phyloP scores from a whole-genome alignment of 495 filamentous ascomycete species.

The Aspergillus heteromorphus region DNA sequence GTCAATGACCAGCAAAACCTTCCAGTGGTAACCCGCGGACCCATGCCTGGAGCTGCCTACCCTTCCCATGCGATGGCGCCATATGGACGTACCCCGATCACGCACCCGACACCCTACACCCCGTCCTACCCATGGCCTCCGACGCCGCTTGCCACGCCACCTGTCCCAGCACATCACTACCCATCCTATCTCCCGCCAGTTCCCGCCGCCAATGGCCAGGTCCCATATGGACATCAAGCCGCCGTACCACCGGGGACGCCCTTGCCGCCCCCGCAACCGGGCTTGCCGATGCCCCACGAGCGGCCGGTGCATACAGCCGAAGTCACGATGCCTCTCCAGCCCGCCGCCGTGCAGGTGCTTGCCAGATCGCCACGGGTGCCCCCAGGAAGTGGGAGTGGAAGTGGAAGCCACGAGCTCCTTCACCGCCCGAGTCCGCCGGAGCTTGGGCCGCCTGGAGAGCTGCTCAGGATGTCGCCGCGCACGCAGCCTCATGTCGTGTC shows the following conservation, averaged over 20 bases:
- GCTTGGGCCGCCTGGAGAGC: constrained; percentile 26
- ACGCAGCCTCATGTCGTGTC: constrained; percentile 22
- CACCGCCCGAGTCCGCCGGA: constrained; percentile 27
- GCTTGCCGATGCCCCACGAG: constrained; percentile 28
- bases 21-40: constrained; percentile 57
- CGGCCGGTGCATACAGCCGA: constrained; percentile 30
- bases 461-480: constrained; percentile 36
- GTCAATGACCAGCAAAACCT: constrained; percentile 74
- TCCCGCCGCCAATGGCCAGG: constrained; percentile 23
- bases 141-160: constrained; percentile 49
- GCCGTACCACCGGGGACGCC: constrained; percentile 16
- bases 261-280: constrained; percentile 24
- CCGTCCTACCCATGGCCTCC: constrained; percentile 59
- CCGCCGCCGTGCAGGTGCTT: constrained; percentile 17
- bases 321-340: constrained; percentile 19
- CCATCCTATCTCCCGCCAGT: constrained; percentile 35
- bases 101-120: constrained; percentile 41
- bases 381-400: too few relatives aligned
- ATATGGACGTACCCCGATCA: constrained; percentile 41
- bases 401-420: constrained; percentile 22
- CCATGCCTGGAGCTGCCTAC: constrained; percentile 54
- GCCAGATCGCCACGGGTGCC: constrained; percentile 33
- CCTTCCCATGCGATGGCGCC: constrained; percentile 47
- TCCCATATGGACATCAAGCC: constrained; percentile 27
- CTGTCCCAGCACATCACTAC: constrained; percentile 37